These are phyloP conservation scores for Cymbopogon flexuosus DNA, from an alignment of 202 grass and related monocot species.

Conservation along the genomic window DNA sequence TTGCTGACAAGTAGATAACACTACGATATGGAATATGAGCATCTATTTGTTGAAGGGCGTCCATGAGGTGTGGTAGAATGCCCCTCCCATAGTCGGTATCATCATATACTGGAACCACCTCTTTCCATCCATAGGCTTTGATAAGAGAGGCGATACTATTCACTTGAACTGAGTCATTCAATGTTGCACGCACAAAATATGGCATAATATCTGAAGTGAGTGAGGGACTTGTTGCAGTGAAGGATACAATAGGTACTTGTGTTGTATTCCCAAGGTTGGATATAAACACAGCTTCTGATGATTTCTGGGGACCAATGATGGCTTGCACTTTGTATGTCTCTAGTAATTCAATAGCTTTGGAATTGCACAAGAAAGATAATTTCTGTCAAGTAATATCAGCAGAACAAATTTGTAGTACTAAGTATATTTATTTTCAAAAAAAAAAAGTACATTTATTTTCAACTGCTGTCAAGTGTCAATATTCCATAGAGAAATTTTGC, in stretches of 20 bases:
- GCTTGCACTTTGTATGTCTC: conserved; percentile 25
- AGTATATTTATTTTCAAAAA: not conserved
- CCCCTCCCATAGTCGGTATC: conserved; percentile 34
- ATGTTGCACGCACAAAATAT: conserved; percentile 46
- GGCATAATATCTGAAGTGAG: conserved; percentile 13
- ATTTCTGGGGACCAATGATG: conserved; percentile 50
- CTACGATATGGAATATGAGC: conserved; percentile 27
- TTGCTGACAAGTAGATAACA: conserved; percentile 30
- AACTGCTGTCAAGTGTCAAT: too few species aligned
- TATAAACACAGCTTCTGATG: conserved; percentile 37
- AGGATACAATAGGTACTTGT: conserved; percentile 46
- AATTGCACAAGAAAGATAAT: not conserved
- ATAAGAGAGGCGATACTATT: conserved; percentile 41
- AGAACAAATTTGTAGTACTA: not conserved
- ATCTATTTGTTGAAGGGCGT: conserved; percentile 34
- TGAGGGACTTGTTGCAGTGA: conserved; percentile 43
- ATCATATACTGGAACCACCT: conserved; percentile 36
- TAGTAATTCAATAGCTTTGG: conserved; percentile 39
- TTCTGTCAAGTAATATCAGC: not conserved
- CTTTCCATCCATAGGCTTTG: conserved; percentile 45
- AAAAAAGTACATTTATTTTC: too few species aligned
- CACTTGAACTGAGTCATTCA: conserved; percentile 32
- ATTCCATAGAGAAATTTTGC: not conserved
- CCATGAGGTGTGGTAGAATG: conserved; percentile 36
- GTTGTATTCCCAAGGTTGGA: conserved; percentile 28